Percentiles rank a stretch among this genome's conserved stretches.
These are phyloP conservation scores for Phytophthora fragariae DNA, from an alignment of 352 stramenopile species.

Conservation along the genomic window DNA sequence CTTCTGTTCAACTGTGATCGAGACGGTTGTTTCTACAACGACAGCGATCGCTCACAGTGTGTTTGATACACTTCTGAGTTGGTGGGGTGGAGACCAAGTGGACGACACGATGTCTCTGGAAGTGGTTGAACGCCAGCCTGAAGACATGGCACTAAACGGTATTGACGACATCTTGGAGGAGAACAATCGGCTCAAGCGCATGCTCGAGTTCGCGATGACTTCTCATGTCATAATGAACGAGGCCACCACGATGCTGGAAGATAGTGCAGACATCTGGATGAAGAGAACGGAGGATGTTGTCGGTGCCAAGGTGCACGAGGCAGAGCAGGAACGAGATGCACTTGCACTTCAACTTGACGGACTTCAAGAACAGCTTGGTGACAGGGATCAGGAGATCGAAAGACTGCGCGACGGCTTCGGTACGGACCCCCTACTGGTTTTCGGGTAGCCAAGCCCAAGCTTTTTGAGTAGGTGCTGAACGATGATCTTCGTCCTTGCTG, in stretches of 20 bases:
- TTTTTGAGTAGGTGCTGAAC: conserved; percentile 3
- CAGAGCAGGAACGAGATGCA: conserved; percentile 25
- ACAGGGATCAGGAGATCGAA: conserved; percentile 39
- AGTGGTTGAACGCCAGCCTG: conserved; percentile 18
- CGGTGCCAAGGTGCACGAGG: conserved; percentile 26
- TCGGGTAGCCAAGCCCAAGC: conserved; percentile 5
- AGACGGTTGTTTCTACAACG: conserved; percentile 26
- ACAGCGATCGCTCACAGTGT: conserved; percentile 11
- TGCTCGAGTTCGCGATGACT: conserved; percentile 33
- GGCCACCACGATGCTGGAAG: conserved; percentile 29
- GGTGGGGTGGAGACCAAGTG: conserved; percentile 26
- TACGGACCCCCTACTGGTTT: conserved; percentile 24
- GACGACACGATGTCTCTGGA: conserved; percentile 14
- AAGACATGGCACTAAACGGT: background rate
- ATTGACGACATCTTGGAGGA: conserved; percentile 32
- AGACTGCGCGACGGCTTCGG: conserved; percentile 32
- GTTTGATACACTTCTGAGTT: conserved; percentile 26
- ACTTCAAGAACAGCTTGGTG: conserved; percentile 30
- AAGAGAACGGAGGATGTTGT: conserved; percentile 28
- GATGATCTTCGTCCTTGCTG: conserved; percentile 22
- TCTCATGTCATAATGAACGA: conserved; percentile 41
- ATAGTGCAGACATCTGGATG: conserved; percentile 29
- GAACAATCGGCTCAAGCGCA: conserved; percentile 36
- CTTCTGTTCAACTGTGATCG: conserved; percentile 25
- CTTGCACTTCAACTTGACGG: conserved; percentile 27